phyloP scores from a whole-genome alignment of 306 rosid genomes.

The Potentilla sterilis region DNA sequence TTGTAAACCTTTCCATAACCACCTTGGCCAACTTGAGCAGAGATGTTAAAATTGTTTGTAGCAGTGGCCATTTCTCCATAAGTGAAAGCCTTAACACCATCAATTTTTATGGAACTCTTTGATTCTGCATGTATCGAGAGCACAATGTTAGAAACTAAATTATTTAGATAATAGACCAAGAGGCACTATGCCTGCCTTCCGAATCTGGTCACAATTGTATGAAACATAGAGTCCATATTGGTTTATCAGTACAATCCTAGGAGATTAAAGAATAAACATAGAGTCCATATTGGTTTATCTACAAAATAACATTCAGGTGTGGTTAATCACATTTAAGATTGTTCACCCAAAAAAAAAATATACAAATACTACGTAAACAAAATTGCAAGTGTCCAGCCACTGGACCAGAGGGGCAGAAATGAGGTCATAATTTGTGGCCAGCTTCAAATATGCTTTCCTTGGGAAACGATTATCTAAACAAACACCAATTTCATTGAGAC shows the following conservation, averaged over 20 bases:
- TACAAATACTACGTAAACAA: background rate
- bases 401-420: background rate
- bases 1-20: slow-evolving; percentile 85
- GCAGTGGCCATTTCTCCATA: slow-evolving; percentile 61
- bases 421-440: background rate
- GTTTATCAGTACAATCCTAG: slow-evolving; percentile 7
- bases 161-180: background rate
- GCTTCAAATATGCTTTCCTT: background rate
- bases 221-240: background rate
- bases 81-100: slow-evolving; percentile 62
- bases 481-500: background rate
- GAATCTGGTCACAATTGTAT: background rate
- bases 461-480: background rate
- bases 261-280: too few relatives aligned
- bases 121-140: slow-evolving; percentile 49
- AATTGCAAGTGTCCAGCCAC: background rate
- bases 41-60: slow-evolving; percentile 57
- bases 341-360: background rate
- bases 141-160: background rate
- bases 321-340: background rate
- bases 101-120: slow-evolving; percentile 52
- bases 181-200: background rate
- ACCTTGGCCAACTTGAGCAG: slow-evolving; percentile 71
- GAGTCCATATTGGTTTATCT: too few relatives aligned
- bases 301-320: too few relatives aligned